Conservation (phyloP, 306 rosid genomes). For the Prunus salicina region DNA sequence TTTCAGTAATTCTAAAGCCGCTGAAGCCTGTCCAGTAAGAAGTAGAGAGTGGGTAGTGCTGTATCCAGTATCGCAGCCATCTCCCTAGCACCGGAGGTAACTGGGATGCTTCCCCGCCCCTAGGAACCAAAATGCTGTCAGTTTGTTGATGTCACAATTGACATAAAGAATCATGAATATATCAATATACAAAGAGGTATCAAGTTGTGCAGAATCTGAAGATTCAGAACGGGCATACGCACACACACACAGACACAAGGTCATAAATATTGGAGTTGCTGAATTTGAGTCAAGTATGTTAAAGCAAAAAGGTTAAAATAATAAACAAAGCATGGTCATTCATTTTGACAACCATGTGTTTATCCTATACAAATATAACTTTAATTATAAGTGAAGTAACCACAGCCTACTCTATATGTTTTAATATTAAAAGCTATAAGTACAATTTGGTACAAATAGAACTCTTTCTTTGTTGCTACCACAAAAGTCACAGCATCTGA, state of each 20-base stretch:
- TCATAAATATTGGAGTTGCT: neutral
- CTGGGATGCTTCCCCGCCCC: conserved; percentile 63
- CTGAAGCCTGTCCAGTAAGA: conserved; percentile 82
- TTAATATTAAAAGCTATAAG: neutral
- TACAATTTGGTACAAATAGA: neutral
- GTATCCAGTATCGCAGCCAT: conserved; percentile 93
- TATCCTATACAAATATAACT: neutral
- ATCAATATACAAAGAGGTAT: neutral
- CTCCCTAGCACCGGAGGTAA: conserved; percentile 87
- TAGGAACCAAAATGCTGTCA: conserved; percentile 25
- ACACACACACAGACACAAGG: neutral
- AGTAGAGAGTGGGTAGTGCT: conserved; percentile 85
- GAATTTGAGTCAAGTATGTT: neutral
- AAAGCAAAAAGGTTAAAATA: neutral
- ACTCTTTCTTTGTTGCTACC: neutral
- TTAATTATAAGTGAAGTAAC: neutral
- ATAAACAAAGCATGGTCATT: neutral
- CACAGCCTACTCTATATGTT: neutral
- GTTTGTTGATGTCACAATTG: neutral
- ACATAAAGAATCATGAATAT: neutral
- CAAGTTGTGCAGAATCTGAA: neutral
- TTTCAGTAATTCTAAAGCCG: conserved; percentile 69
- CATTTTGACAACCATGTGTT: neutral
- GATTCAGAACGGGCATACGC: neutral
- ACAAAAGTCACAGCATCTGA: neutral